Percentiles rank a stretch among this genome's conserved stretches.
phyloP scores from a whole-genome alignment of 2,329 filamentous ascomycete genomes.

The Paecilomyces fulvus region DNA sequence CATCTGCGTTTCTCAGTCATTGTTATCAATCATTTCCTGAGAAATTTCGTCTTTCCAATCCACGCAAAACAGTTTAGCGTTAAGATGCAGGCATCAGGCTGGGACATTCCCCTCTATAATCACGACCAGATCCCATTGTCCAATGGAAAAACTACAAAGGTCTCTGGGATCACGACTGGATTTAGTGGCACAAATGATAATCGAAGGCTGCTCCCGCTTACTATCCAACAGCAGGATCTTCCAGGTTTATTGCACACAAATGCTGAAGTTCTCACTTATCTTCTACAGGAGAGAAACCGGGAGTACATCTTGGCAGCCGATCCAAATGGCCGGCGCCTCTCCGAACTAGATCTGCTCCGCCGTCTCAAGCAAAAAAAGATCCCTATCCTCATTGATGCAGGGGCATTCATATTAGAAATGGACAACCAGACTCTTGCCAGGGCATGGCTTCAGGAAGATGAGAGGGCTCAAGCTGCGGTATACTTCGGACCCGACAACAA shows the following conservation, averaged over 20 bases:
- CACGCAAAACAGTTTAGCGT: slow-evolving; percentile 57
- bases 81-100: slow-evolving; percentile 58
- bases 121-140: slow-evolving; percentile 2
- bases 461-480: slow-evolving; percentile 41
- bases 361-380: slow-evolving; percentile 33
- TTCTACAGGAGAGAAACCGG: slow-evolving; percentile 47
- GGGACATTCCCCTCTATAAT: slow-evolving; percentile 53
- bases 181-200: slow-evolving; percentile 68
- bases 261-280: slow-evolving; percentile 53
- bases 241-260: slow-evolving; percentile 50
- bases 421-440: slow-evolving; percentile 44
- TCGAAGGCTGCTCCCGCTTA: slow-evolving; percentile 50
- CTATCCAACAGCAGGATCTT: slow-evolving; percentile 54
- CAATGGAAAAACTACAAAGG: neutral
- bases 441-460: slow-evolving; percentile 44
- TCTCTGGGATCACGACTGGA: slow-evolving; percentile 48
- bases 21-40: slow-evolving; percentile 53
- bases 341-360: slow-evolving; percentile 39
- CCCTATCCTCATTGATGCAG: slow-evolving; percentile 54
- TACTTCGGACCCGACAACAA: slow-evolving; percentile 45
- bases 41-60: slow-evolving; percentile 55
- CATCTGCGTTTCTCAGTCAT: slow-evolving; percentile 42
- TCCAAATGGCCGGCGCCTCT: slow-evolving; percentile 27
- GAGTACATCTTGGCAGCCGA: slow-evolving; percentile 33
- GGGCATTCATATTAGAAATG: slow-evolving; percentile 56